Evolutionary conservation across 306 rosid genomes (phyloP).

Genomic region (Cyamopsis tetragonoloba): DNA sequence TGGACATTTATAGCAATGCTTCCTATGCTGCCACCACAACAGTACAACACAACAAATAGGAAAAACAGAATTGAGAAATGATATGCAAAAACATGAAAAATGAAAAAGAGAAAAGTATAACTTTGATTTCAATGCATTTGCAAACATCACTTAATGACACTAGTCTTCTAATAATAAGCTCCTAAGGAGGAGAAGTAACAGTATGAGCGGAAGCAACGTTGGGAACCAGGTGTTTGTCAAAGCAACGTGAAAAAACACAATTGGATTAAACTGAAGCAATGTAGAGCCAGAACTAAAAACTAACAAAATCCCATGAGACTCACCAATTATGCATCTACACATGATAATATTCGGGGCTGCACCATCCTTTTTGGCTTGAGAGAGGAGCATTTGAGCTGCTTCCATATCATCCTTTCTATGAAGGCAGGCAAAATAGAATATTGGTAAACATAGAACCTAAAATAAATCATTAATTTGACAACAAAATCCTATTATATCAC

Average conservation of each 20-base stretch:
- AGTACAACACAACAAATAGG: neutral
- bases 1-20: slow-evolving; percentile 4
- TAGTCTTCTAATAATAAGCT: slow-evolving; percentile 3
- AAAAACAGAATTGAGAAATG: slow-evolving; percentile 14
- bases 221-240: slow-evolving; percentile 4
- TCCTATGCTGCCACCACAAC: neutral
- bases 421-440: slow-evolving; percentile 25
- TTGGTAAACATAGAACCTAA: slow-evolving; percentile 14
- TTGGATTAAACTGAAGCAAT: slow-evolving; percentile 9
- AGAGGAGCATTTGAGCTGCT: slow-evolving; percentile 69
- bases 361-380: slow-evolving; percentile 75
- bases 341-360: slow-evolving; percentile 52
- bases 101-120: neutral
- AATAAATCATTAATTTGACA: slow-evolving; percentile 12
- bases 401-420: slow-evolving; percentile 75
- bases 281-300: neutral
- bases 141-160: neutral
- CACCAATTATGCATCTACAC: slow-evolving; percentile 74
- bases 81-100: slow-evolving; percentile 1
- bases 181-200: neutral
- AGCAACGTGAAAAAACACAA: slow-evolving; percentile 7
- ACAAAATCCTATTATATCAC: slow-evolving; percentile 25
- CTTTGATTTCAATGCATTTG: slow-evolving; percentile 6
- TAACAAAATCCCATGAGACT: slow-evolving; percentile 25
- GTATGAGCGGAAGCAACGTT: neutral